Evolutionary conservation across 306 rosid genomes (phyloP), one percentile per base, ranked within the genome.

Genomic region (Gillenia trifoliata): DNA sequence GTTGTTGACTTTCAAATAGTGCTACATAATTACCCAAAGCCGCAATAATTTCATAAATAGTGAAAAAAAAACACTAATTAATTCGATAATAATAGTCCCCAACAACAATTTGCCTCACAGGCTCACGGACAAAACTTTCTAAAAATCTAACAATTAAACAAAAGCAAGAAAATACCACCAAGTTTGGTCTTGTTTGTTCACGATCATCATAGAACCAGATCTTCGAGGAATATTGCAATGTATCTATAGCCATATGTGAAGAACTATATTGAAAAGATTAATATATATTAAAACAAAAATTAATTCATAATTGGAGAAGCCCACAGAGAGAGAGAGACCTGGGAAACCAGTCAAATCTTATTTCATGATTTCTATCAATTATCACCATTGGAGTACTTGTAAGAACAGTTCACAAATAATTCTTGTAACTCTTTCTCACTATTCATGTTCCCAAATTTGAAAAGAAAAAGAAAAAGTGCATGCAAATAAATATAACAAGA

Each of bases 331-430:
- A 38, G 61, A 79, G 11, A 34, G 22, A 76, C 56, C 77, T 54
- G 22, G 90, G 89, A 83, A 90, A 81, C 86, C 88, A 90, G 86
- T 82, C 84, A 84, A 80, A 83, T 73, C 78, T 81, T 79, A 86
- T 83, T 79, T 72, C 77, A 75, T 5, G 52, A 16, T 60, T 52
- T 71, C 75, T 55, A 55, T 55, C 50, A 33, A 66, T 59, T 67
- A 76, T 70, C 72, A 79, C 65, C 84, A 72, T 69, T 54, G 68
- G 72, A 62, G 71, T 49, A 67, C 66, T 71, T 28, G 73, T 76
- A 77, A 74, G 23, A 81, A 38, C 68, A 26, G 80, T 77, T 84
- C 70, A 76, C 78, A 80, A 76, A 64, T 56, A 9, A 3, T 28
- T 77, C 65, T n/a, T 60, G 63, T 30, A 73, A 73, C 66, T 74